Percentiles rank a stretch among this genome's conserved stretches.
Evolutionary conservation across 2,329 filamentous ascomycete species (phyloP).

Genomic region (Trichoderma atrobrunneum): DNA sequence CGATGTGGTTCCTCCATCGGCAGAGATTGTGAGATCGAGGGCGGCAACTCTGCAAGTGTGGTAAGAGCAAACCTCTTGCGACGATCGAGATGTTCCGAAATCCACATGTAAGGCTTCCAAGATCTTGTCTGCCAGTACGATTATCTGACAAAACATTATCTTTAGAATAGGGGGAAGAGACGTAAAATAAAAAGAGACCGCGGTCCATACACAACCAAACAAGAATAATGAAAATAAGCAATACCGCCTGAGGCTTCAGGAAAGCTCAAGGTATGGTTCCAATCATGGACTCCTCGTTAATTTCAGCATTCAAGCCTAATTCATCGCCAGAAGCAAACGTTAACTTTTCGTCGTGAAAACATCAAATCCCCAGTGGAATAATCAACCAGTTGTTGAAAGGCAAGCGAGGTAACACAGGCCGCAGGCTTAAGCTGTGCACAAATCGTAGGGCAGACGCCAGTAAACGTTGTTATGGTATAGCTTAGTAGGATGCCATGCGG

Average conservation of each 20-base stretch:
- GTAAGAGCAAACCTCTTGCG: background rate
- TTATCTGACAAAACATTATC: background rate
- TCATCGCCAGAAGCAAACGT: conserved; percentile 6
- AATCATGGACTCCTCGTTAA: background rate
- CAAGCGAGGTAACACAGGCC: background rate
- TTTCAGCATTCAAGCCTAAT: background rate
- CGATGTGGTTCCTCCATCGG: conserved; percentile 22
- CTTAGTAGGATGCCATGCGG: conserved; percentile 64
- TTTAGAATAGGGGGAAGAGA: background rate
- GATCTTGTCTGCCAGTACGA: background rate
- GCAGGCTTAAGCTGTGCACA: background rate
- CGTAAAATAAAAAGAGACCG: background rate
- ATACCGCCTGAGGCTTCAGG: background rate
- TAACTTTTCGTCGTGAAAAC: conserved; percentile 5
- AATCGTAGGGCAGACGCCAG: background rate
- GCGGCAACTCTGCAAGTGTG: background rate
- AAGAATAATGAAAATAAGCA: conserved; percentile 3
- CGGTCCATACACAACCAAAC: background rate
- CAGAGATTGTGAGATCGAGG: background rate
- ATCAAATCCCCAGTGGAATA: background rate
- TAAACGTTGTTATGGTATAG: background rate
- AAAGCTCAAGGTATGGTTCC: background rate
- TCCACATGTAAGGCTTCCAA: background rate
- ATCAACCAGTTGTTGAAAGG: background rate
- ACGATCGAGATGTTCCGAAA: background rate